Evolutionary conservation across 768 basidiomycete genomes (phyloP), one percentile per base, ranked within the genome.

Genomic region (Tremella fuciformis): DNA sequence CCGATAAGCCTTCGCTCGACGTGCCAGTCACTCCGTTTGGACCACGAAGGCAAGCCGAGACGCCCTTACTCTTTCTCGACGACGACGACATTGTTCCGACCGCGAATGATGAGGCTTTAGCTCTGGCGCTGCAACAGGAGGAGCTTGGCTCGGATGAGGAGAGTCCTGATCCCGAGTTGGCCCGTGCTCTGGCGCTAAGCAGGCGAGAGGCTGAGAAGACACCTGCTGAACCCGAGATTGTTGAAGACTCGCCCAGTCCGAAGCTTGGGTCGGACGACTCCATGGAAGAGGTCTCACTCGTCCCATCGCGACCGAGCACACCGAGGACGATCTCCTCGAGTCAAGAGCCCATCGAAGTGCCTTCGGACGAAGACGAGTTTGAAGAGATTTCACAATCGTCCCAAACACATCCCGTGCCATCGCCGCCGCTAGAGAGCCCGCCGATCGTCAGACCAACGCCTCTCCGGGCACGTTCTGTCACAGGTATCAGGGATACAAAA

Each of bases 141-240:
- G 63, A 83, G 84, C 52, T 70, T 7, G 54, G 80, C 77, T 66
- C 89, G 86, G 58, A 92, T 89, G 88, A 91, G 91, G 82, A 80
- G 11, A 80, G 83, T 13, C 81, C 83, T 15, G 87, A 88, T 66
- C 78, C 81, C 29, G 80, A 81, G 47, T 74, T 89, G 38, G 81
- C 83, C 7, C 66, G 80, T n/a, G 87, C 85, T 1, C 79, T 66
- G 38, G 70, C 65, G 18, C 57, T 60, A 59, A 76, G 67, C 55
- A 46, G 72, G 16, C 51, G 57, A 46, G 64, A 69, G 55, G 58
- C 55, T 15, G 69, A 63, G 25, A 22, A 21, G 40, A 21, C 9
- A n/a, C 8, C 16, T 16, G 6, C 15, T 38, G n/a, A 34, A 34
- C 29, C 40, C n/a, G 25, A 22, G 34, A 25, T 18, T 1, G 18